Conservation (phyloP, 108 stramenopile genomes). For the Thalassiosira profunda region DNA sequence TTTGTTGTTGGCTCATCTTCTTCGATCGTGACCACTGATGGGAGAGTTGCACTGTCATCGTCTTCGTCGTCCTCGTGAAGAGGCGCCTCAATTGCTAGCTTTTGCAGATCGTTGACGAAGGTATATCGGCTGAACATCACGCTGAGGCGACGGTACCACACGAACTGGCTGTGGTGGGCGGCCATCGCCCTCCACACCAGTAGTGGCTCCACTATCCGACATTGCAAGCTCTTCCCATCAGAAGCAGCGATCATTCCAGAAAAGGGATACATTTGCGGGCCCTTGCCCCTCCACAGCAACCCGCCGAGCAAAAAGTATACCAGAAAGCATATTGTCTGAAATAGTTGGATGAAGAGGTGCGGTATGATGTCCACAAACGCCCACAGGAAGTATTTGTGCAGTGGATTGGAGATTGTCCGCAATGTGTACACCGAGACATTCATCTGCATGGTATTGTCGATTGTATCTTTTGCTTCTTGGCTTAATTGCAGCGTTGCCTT, state of each 20-base stretch:
- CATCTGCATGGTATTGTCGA: constrained; percentile 6
- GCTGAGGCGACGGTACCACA: constrained; percentile 89
- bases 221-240: constrained; percentile 11
- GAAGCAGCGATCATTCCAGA: constrained; percentile 13
- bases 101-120: constrained; percentile 60
- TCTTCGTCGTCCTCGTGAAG: constrained; percentile 7
- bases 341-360: constrained; percentile 25
- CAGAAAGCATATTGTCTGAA: constrained; percentile 52
- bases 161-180: constrained; percentile 82
- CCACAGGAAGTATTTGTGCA: constrained; percentile 49
- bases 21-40: constrained; percentile 16
- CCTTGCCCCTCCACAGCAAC: constrained; percentile 8
- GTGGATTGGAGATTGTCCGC: constrained; percentile 45
- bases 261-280: neutral
- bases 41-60: constrained; percentile 2
- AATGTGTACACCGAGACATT: constrained; percentile 11
- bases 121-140: constrained; percentile 86
- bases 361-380: constrained; percentile 38
- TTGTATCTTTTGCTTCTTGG: constrained; percentile 1
- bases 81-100: constrained; percentile 20
- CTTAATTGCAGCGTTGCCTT: neutral
- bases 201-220: constrained; percentile 44
- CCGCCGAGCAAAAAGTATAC: constrained; percentile 50
- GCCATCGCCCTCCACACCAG: constrained; percentile 85
- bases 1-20: constrained; percentile 24